These are phyloP conservation scores for Adenanthera pavonina DNA, from an alignment of 306 rosid genomes.

Conservation along the genomic window DNA sequence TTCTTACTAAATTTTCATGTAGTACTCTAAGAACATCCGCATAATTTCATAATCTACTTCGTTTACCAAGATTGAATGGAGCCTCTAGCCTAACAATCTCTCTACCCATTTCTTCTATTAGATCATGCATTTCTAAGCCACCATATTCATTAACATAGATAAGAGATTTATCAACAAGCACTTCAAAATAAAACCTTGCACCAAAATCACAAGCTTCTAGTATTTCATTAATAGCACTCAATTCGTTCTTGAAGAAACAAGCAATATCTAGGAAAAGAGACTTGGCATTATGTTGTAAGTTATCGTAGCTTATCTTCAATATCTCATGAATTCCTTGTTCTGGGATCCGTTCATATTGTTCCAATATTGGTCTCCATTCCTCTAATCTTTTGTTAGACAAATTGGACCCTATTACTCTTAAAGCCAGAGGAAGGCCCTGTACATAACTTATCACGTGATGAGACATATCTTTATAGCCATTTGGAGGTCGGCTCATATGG, in stretches of 20 bases:
- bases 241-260: background rate
- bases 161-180: background rate
- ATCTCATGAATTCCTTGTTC: background rate
- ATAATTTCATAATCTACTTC: background rate
- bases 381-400: background rate
- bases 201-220: background rate
- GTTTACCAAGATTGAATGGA: background rate
- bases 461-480: background rate
- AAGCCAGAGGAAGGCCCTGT: background rate
- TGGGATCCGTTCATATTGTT: background rate
- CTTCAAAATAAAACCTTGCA: background rate
- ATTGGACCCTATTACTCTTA: conserved; percentile 5
- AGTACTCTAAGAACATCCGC: background rate
- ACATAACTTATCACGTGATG: background rate
- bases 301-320: background rate
- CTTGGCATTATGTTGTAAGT: background rate
- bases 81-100: background rate
- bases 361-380: background rate
- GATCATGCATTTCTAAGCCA: background rate
- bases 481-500: background rate
- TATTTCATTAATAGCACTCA: background rate
- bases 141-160: background rate
- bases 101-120: background rate
- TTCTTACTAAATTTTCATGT: background rate
- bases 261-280: background rate